Evolutionary conservation across 345 rosid genomes (phyloP).

Genomic region (Raphanus sativus): DNA sequence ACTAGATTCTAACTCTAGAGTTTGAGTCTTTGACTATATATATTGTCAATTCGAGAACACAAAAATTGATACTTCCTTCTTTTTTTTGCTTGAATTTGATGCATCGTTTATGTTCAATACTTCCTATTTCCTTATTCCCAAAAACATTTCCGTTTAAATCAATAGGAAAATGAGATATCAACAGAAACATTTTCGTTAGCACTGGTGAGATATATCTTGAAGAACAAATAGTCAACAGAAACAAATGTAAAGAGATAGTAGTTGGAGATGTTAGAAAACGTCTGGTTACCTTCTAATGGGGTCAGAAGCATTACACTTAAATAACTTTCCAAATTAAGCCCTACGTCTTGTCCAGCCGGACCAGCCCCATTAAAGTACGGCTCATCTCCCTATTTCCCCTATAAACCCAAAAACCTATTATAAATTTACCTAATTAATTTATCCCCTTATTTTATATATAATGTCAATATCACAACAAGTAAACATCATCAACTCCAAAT

Average conservation of each 20-base stretch:
- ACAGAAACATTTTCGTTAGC: not conserved
- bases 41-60: not conserved
- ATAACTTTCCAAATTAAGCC: constrained; percentile 43
- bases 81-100: no score
- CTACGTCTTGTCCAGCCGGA: constrained; percentile 35
- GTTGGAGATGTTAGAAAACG: constrained; percentile 15
- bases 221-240: constrained; percentile 4
- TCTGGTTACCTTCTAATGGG: constrained; percentile 36
- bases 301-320: constrained; percentile 38
- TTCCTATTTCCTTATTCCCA: no score
- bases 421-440: constrained; percentile 15
- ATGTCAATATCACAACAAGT: constrained; percentile 36
- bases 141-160: not conserved
- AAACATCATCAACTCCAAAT: constrained; percentile 27
- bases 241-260: not conserved
- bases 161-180: not conserved
- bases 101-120: no score
- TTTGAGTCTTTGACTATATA: not conserved
- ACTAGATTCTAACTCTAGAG: not conserved
- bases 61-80: not conserved
- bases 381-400: constrained; percentile 33
- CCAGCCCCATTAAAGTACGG: constrained; percentile 31
- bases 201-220: not conserved
- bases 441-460: not conserved
- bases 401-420: constrained; percentile 30